Conservation (phyloP, 345 rosid genomes). For the Syzygium oleosum region DNA sequence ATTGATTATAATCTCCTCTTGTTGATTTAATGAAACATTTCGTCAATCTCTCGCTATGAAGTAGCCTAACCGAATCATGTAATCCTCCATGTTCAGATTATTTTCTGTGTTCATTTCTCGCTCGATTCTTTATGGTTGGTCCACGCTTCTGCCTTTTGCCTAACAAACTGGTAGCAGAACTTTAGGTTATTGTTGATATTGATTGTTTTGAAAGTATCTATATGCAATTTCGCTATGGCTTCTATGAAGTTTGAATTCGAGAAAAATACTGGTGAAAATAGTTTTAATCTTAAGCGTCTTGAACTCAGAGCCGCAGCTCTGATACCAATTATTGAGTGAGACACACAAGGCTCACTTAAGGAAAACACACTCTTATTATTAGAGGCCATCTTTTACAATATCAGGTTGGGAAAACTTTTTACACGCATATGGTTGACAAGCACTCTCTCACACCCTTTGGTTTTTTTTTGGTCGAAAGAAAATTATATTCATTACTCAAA, state of each 20-base stretch:
- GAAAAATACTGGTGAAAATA: background rate
- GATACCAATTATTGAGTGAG: background rate
- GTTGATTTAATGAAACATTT: background rate
- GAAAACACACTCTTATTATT: background rate
- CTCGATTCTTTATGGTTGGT: background rate
- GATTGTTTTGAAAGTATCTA: background rate
- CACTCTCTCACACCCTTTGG: background rate
- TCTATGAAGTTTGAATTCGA: background rate
- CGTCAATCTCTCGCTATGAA: background rate
- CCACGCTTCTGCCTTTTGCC: background rate
- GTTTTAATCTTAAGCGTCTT: background rate
- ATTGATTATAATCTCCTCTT: background rate
- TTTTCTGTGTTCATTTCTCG: background rate
- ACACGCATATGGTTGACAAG: background rate
- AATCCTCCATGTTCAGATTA: background rate
- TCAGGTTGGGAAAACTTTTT: background rate
- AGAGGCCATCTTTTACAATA: background rate
- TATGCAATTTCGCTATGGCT: background rate
- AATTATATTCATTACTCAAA: too few species aligned
- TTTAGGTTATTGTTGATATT: background rate
- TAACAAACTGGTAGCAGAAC: background rate
- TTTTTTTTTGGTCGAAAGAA: too few species aligned
- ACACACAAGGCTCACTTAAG: background rate
- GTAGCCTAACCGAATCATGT: background rate
- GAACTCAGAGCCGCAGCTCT: background rate